These are phyloP conservation scores for Fusarium torulosum DNA, from an alignment of 2,329 filamentous ascomycete genomes.

Conservation along the genomic window DNA sequence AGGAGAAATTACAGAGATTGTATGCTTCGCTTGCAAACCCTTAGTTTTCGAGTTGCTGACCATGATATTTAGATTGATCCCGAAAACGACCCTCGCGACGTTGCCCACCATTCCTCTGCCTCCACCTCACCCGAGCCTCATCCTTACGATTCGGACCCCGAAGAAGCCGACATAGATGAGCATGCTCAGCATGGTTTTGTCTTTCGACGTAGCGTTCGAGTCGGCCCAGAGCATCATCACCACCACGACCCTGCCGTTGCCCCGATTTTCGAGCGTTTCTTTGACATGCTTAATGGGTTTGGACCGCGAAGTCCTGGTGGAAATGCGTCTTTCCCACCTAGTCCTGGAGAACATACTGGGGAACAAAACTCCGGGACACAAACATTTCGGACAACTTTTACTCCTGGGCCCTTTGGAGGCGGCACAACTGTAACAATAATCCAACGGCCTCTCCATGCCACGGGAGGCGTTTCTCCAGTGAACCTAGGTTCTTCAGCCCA, in stretches of 20 bases:
- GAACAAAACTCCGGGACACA: conserved; percentile 44
- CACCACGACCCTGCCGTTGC: conserved; percentile 52
- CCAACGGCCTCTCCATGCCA: conserved; percentile 52
- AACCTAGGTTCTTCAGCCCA: conserved; percentile 3
- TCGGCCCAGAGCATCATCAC: conserved; percentile 41
- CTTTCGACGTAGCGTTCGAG: conserved; percentile 54
- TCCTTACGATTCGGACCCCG: conserved; percentile 64
- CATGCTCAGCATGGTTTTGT: conserved; percentile 60
- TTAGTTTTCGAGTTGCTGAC: conserved; percentile 27
- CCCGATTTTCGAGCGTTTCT: conserved; percentile 58
- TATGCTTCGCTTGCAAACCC: conserved; percentile 60
- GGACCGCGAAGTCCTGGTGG: conserved; percentile 37
- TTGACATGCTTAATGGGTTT: conserved; percentile 59
- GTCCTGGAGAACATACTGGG: conserved; percentile 21
- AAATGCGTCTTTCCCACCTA: conserved; percentile 31
- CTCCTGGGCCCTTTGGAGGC: conserved; percentile 54
- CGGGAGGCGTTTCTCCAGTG: conserved; percentile 23
- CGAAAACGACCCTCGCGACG: conserved; percentile 72
- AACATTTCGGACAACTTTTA: conserved; percentile 56
- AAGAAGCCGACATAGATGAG: conserved; percentile 70
- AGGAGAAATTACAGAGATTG: conserved; percentile 87
- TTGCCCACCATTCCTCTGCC: conserved; percentile 47
- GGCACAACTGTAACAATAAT: conserved; percentile 64
- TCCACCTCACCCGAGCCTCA: conserved; percentile 50
- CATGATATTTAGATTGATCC: conserved; percentile 59